A percentile compares a stretch with the other conserved stretches of the same genome.
Evolutionary conservation across 2,329 filamentous ascomycete genomes (phyloP).

Genomic region (Cercospora citrullina): DNA sequence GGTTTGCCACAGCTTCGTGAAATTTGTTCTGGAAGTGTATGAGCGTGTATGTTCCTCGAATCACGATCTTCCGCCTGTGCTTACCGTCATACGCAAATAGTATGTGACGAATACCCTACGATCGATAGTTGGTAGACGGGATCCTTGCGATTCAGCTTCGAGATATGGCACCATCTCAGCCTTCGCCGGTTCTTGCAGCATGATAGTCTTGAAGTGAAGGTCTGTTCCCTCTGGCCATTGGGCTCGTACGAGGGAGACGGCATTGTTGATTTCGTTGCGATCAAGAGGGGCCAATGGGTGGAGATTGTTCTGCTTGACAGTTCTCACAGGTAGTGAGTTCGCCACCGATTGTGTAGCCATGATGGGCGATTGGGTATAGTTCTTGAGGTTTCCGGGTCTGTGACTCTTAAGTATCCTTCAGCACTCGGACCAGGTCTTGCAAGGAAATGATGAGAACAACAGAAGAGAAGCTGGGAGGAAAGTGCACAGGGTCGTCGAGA

Average conservation of each 20-base stretch:
- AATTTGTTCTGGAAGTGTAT: constrained; percentile 55
- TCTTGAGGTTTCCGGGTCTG: neutral
- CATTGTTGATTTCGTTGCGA: constrained; percentile 57
- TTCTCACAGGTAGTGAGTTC: constrained; percentile 30
- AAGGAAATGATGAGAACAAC: too few relatives aligned
- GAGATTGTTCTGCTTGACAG: constrained; percentile 28
- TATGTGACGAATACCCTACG: constrained; percentile 53
- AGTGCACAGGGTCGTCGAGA: neutral
- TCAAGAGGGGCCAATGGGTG: constrained; percentile 64
- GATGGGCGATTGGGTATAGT: neutral
- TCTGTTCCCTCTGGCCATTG: constrained; percentile 58
- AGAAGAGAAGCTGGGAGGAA: neutral
- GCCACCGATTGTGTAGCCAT: constrained; percentile 26
- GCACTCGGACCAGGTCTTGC: neutral
- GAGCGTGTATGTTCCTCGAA: neutral
- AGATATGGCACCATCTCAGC: constrained; percentile 37
- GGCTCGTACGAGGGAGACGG: constrained; percentile 51
- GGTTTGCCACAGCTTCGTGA: constrained; percentile 60
- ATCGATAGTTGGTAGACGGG: constrained; percentile 50
- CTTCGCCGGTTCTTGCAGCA: constrained; percentile 40
- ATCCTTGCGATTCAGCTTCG: constrained; percentile 35
- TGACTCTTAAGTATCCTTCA: neutral
- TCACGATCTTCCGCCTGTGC: constrained; percentile 19
- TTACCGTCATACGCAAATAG: constrained; percentile 61
- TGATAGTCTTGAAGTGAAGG: constrained; percentile 67